Evolutionary conservation across 1,284 basidiomycete species (phyloP), one percentile per base, ranked within the genome.

Genomic region (Pseudozyma thailandica): DNA sequence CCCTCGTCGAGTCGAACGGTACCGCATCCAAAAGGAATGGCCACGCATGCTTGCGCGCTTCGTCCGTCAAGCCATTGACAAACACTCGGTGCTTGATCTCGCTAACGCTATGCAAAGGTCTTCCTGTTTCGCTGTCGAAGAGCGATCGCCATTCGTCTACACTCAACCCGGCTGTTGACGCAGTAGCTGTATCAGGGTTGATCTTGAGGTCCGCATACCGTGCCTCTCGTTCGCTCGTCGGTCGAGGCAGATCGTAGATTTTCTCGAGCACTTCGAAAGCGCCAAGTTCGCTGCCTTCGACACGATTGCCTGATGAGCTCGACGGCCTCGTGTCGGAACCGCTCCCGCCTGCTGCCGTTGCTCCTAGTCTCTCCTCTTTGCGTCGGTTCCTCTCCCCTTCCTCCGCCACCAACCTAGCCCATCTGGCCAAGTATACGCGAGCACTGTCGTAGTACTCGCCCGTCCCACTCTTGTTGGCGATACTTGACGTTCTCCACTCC

Each of bases 391-490:
- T 50, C 53, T 83, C 82, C 12, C 81, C 83, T 47, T 82, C 80
- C 18, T 78, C 78, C 0, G 83, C 95, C 0, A 98, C 95, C 44
- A 93, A 90, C 23, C 94, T 87, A 0, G 96, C 95, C 96, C 96
- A 99, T 27, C 92, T 88, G 1, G 96, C 96, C 8, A 99, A 88
- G 82, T 98, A 98, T 6, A 98, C 92, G 3, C 95, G 86, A 0
- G 96, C 95, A 57, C 91, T 91, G 83, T 98, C 96, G 82, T 95
- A 98, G 81, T 96, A 98, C 48, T 80, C 74, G 31, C 65, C 75
- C 30, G 58, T 64, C 6, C 73, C 70, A 25, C 66, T 64, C 35
- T 69, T 58, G 45, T 68, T 66, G 31, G 62, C 63, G 16, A 76
- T 68, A 39, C 53, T 69, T 20, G 68, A 62, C 28, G 57, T 71